These are phyloP conservation scores for Cenchrus fungigraminus DNA, from an alignment of 176 grass and related monocot species.

Conservation along the genomic window DNA sequence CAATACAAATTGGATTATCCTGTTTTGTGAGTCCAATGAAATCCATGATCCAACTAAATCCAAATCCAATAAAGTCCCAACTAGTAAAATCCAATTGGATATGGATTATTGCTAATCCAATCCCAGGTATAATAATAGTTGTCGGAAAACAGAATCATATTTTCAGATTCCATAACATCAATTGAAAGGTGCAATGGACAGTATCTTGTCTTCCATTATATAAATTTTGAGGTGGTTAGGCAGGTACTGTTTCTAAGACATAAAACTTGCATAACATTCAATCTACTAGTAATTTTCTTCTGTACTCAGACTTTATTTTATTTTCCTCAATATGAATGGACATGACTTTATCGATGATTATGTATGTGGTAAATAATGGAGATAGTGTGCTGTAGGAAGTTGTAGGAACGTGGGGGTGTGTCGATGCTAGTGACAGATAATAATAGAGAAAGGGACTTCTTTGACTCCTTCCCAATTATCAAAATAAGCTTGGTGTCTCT, in stretches of 20 bases:
- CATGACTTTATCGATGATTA: neutral
- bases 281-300: neutral
- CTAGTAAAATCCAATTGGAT: too few relatives aligned
- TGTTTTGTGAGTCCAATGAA: too few relatives aligned
- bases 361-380: neutral
- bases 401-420: neutral
- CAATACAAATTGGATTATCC: too few relatives aligned
- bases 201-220: neutral
- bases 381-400: neutral
- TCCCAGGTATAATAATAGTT: neutral
- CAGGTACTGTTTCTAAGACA: neutral
- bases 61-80: too few relatives aligned
- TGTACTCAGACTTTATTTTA: neutral
- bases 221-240: neutral
- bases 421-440: neutral
- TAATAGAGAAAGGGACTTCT: neutral
- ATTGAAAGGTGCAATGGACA: slow-evolving; percentile 4
- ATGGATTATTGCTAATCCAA: too few relatives aligned
- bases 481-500: neutral
- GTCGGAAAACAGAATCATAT: neutral
- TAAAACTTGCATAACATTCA: neutral
- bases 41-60: too few relatives aligned
- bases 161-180: neutral
- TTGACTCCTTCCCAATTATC: neutral
- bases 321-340: neutral